phyloP scores from a whole-genome alignment of 345 rosid species.

The Eucalyptus regnans region DNA sequence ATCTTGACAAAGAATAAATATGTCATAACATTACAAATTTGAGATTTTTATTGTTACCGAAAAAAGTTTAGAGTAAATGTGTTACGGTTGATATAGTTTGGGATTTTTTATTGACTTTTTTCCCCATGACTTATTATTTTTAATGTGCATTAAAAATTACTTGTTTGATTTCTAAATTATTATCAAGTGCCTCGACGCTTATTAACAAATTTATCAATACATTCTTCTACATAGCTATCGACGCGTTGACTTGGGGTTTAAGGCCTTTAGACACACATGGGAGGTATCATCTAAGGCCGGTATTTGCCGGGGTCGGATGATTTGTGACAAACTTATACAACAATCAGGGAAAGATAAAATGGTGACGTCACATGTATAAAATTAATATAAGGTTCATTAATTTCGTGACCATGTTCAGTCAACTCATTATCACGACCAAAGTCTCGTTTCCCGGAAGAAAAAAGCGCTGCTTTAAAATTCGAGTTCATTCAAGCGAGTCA shows the following conservation, averaged over 20 bases:
- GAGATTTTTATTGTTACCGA: accelerated
- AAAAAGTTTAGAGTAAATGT: neutral
- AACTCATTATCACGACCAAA: neutral
- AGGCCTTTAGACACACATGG: neutral
- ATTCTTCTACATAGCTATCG: neutral
- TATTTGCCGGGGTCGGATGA: neutral
- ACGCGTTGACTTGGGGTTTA: neutral
- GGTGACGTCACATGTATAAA: neutral
- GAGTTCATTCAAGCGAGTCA: neutral
- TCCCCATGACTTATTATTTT: neutral
- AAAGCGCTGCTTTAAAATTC: neutral
- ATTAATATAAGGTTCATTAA: neutral
- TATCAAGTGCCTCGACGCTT: neutral
- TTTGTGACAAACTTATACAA: neutral
- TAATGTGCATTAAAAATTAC: neutral
- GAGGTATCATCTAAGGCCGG: neutral
- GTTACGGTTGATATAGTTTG: accelerated
- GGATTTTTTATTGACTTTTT: neutral
- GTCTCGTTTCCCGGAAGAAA: neutral
- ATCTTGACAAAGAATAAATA: neutral
- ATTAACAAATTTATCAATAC: neutral
- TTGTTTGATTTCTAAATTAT: neutral
- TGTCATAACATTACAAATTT: neutral
- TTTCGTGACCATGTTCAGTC: neutral
- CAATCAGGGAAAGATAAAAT: neutral